Percentiles rank a stretch among this genome's conserved stretches.
Conservation (phyloP, 371 early-diverging fungal genomes). For the Dichotomocladium elegans region DNA sequence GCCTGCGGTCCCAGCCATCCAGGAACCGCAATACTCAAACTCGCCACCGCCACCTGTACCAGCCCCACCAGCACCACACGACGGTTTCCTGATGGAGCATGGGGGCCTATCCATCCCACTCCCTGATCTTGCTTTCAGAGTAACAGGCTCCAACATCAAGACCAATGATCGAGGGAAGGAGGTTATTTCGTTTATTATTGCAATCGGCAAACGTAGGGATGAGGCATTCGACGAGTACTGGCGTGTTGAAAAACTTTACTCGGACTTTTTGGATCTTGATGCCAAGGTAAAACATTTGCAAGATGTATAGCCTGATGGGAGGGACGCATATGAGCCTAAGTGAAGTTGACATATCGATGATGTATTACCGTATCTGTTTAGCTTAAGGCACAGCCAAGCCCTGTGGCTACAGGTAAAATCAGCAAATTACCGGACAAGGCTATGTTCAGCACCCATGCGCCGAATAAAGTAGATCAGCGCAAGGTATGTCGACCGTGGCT, state of each 20-base stretch:
- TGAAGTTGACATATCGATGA: no score
- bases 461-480: conserved; percentile 71
- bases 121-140: conserved; percentile 23
- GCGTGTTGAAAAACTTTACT: conserved; percentile 82
- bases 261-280: conserved; percentile 80
- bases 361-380: conserved; percentile 17
- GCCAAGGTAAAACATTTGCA: conserved; percentile 47
- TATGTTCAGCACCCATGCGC: conserved; percentile 70
- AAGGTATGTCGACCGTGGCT: conserved; percentile 41
- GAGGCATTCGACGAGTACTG: conserved; percentile 54
- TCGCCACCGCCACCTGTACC: no score
- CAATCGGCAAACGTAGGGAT: conserved; percentile 25
- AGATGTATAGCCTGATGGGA: not conserved
- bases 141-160: conserved; percentile 72
- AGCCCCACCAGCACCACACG: no score
- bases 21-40: conserved; percentile 3
- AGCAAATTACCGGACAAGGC: conserved; percentile 82
- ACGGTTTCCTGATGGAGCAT: not conserved
- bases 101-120: not conserved
- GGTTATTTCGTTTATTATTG: conserved; percentile 57
- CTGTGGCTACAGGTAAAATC: conserved; percentile 41
- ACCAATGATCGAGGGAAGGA: conserved; percentile 78
- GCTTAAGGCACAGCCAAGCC: conserved; percentile 50
- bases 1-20: conserved; percentile 1
- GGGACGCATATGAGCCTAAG: no score